Base-by-base conservation (phyloP, 73 alveolate species). In the Stentor roeselii region DNA sequence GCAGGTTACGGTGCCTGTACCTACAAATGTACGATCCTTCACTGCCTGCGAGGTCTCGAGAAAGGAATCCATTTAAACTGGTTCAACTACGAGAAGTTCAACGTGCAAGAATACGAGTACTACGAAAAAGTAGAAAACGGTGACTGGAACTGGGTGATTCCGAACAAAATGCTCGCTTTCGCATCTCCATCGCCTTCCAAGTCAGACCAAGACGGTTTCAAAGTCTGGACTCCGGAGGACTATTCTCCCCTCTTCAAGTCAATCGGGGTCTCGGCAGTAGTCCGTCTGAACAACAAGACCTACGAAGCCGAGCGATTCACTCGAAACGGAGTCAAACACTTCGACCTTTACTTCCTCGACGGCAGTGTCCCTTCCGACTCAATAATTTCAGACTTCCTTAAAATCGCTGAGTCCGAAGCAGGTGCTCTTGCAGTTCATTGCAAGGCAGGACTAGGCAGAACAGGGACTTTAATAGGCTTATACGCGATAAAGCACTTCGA, bases 371-470 rank as follows among this genome's bases (percentile, higher is more conserved):
- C 98, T 27, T 78, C 96, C 34, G 86, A 82, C 83, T 77, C 74
- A 42, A 90, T 92, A 34, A 90, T 92, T 31, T 50, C 75, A 11
- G 75, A 88, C 14, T 92, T 92, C 78, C 61, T 92, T 34, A 82
- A 86, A 38, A 42, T 93, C 31, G 40, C 86, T 36, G 98, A 93
- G 36, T 59, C 87, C 0, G 93, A 93, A 58, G n/a, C 36, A 87
- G 95, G 95, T 15, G 98, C 92, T 31, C 78, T 92, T 30, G 98
- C 98, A 21, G 94, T 93, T 30, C 98, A 93, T 85, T 93, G 98
- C 78, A 93, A 93, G 83, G 98, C 98, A 31, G 98, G 98, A 0
- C 87, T 93, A n/a, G 98, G 98, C 42, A 88, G 98, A 59, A 93
- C 98, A 35, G 98, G 98, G 0, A 93, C 98, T 37, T 82, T 93